These are phyloP conservation scores for Dillenia turbinata DNA, from an alignment of 164 flowering plant species.

Conservation along the genomic window DNA sequence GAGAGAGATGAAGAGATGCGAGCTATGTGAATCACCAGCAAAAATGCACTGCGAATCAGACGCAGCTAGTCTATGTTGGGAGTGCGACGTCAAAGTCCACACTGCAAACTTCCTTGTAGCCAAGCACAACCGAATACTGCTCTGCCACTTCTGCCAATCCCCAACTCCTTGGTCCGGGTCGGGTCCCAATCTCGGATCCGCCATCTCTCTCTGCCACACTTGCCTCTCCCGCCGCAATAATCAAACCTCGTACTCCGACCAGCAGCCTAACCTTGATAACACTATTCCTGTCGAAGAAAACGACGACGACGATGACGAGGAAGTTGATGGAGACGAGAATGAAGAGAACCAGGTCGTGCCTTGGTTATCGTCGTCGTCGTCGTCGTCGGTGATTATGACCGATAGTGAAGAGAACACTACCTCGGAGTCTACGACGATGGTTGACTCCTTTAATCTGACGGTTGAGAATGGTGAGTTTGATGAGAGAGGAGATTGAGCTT, in stretches of 20 bases:
- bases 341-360: slow-evolving; percentile 18
- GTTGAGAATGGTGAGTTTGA: no score
- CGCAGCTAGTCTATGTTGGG: slow-evolving; percentile 33
- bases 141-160: slow-evolving; percentile 29
- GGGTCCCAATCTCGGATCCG: background rate
- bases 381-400: background rate
- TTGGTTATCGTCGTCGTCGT: background rate
- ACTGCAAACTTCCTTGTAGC: slow-evolving; percentile 48
- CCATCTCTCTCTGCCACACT: slow-evolving; percentile 7
- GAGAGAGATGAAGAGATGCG: slow-evolving; percentile 22
- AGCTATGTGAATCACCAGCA: slow-evolving; percentile 28
- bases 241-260: no score
- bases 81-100: slow-evolving; percentile 39
- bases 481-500: no score
- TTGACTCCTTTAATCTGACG: no score
- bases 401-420: no score
- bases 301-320: slow-evolving; percentile 8
- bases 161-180: slow-evolving; percentile 10
- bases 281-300: background rate
- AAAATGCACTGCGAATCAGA: slow-evolving; percentile 36
- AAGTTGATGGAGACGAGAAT: slow-evolving; percentile 8
- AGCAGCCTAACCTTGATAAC: no score
- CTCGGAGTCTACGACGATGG: no score
- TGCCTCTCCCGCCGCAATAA: slow-evolving; percentile 2
- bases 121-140: slow-evolving; percentile 23